phyloP scores from a whole-genome alignment of 805 yeast genomes.

The Torulaspora quercuum region DNA sequence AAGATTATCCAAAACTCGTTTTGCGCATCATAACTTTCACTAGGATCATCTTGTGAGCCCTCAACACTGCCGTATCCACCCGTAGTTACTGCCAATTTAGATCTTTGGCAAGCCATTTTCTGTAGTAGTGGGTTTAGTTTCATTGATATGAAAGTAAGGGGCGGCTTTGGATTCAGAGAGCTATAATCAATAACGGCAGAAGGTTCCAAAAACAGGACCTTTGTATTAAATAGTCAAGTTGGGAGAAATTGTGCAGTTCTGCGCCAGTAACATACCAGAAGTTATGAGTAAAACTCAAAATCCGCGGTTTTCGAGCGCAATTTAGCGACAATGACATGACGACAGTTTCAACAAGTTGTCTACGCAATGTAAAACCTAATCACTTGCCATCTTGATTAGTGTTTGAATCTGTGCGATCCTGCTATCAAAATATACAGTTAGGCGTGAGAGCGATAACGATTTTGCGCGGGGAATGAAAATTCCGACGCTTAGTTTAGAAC shows the following conservation, averaged over 20 bases:
- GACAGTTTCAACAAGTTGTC: neutral
- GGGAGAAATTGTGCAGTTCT: too few relatives aligned
- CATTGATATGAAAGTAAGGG: constrained; percentile 2
- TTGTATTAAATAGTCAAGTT: neutral
- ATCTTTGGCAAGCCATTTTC: neutral
- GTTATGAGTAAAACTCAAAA: constrained; percentile 1
- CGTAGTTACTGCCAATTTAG: constrained; percentile 1
- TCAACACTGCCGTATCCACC: constrained; percentile 2
- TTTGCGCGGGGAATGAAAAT: constrained; percentile 9
- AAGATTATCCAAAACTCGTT: constrained; percentile 37
- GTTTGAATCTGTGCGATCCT: constrained; percentile 1
- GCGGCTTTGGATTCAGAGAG: neutral
- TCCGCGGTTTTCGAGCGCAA: constrained; percentile 3
- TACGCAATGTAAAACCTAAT: neutral
- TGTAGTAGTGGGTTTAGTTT: constrained; percentile 4
- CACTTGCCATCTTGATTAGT: neutral
- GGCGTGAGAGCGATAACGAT: neutral
- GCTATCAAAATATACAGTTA: neutral
- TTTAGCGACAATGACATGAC: neutral
- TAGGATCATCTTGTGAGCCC: neutral
- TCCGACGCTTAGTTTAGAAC: constrained; percentile 4
- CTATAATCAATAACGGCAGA: neutral
- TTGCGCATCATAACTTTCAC: neutral
- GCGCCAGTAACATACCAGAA: too few relatives aligned
- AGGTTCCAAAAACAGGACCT: constrained; percentile 1